Conservation (phyloP, 129 eudicot species). For the Flaveria linearis region DNA sequence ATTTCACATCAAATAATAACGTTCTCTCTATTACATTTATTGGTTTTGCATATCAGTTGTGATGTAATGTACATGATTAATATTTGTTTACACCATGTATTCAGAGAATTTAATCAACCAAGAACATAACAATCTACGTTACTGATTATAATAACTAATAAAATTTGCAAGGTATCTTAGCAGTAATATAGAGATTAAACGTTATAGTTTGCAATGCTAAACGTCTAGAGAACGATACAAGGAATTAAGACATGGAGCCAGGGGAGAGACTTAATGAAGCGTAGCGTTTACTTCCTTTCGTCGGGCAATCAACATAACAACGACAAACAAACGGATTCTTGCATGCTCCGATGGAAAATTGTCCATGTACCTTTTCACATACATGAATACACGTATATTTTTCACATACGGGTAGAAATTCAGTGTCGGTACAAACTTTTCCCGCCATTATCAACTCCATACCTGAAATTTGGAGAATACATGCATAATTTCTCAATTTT, state of each 20-base stretch:
- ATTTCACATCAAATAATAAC: too few relatives aligned
- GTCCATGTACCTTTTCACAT: background rate
- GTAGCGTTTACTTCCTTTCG: background rate
- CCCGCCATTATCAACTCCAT: background rate
- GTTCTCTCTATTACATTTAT: too few relatives aligned
- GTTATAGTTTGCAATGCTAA: background rate
- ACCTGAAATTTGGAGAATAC: background rate
- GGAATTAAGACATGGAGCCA: background rate
- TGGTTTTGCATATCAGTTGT: background rate
- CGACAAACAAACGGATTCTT: conserved; percentile 1
- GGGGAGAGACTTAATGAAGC: background rate
- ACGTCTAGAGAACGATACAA: background rate
- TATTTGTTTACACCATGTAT: too few relatives aligned
- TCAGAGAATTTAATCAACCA: too few relatives aligned
- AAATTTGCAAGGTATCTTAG: background rate
- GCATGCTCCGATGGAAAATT: background rate
- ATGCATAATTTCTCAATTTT: background rate
- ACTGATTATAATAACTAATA: background rate
- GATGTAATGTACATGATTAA: too few relatives aligned
- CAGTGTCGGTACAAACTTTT: background rate
- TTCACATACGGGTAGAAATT: conserved; percentile 5
- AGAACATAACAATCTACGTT: background rate
- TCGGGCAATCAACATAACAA: background rate
- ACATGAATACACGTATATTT: background rate
- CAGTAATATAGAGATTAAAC: background rate